These are phyloP conservation scores for Zoysia matrella DNA, from an alignment of 202 grass and related monocot species.

Conservation along the genomic window DNA sequence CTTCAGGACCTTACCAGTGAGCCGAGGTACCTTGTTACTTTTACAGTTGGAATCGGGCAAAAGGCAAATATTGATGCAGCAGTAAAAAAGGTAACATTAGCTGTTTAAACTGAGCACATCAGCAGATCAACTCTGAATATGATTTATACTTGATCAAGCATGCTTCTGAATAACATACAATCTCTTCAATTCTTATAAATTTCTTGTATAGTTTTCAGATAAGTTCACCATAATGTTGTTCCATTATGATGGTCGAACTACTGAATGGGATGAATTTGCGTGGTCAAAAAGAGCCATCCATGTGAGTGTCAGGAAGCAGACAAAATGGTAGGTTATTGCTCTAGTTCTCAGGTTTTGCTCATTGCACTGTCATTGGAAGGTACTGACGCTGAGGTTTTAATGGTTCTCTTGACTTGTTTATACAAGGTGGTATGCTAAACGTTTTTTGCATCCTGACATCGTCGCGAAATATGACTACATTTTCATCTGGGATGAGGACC, in stretches of 20 bases:
- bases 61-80: constrained; percentile 90
- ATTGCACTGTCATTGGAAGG: neutral
- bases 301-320: constrained; percentile 78
- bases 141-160: constrained; percentile 23
- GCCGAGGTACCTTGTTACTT: constrained; percentile 87
- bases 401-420: constrained; percentile 22
- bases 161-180: constrained; percentile 2
- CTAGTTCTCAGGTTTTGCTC: constrained; percentile 1
- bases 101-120: constrained; percentile 10
- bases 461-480: constrained; percentile 89
- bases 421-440: constrained; percentile 95
- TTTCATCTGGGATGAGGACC: too few species aligned
- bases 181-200: constrained; percentile 32
- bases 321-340: constrained; percentile 78
- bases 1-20: constrained; percentile 69
- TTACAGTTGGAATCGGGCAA: constrained; percentile 80
- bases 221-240: constrained; percentile 96
- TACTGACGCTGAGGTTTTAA: neutral
- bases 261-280: constrained; percentile 96
- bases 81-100: constrained; percentile 71
- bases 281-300: constrained; percentile 95
- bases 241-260: constrained; percentile 88
- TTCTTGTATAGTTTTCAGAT: constrained; percentile 83
- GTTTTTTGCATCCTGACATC: constrained; percentile 94
- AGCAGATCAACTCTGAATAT: constrained; percentile 15